Conservation (phyloP, 2,329 filamentous ascomycete species). For the Cladosporium sp. region DNA sequence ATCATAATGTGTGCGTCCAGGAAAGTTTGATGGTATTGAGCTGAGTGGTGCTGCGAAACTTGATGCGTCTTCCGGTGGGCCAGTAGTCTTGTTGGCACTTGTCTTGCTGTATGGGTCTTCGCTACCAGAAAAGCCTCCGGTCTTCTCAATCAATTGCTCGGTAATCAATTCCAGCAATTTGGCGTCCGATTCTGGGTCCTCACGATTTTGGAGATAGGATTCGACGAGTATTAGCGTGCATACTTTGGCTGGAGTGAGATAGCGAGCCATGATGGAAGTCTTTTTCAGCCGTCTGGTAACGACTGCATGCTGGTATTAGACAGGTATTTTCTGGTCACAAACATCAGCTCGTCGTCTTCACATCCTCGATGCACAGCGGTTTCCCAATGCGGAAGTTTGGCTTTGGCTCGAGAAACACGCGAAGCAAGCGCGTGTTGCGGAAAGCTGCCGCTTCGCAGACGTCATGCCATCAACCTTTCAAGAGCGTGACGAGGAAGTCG, state of each 20-base stretch:
- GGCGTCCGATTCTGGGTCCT: slow-evolving; percentile 1
- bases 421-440: slow-evolving; percentile 5
- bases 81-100: slow-evolving; percentile 31
- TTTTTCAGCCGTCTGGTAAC: slow-evolving; percentile 17
- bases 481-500: no score
- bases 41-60: slow-evolving; percentile 21
- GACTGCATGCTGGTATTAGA: background rate
- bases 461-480: slow-evolving; percentile 3
- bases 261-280: slow-evolving; percentile 65
- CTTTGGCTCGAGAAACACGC: background rate
- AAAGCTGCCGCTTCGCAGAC: slow-evolving; percentile 5
- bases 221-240: slow-evolving; percentile 75
- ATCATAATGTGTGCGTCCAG: slow-evolving; percentile 84
- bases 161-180: slow-evolving; percentile 71
- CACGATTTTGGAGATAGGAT: slow-evolving; percentile 54
- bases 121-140: background rate
- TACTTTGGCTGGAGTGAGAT: slow-evolving; percentile 84
- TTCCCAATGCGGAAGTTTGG: slow-evolving; percentile 1
- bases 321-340: background rate
- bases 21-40: slow-evolving; percentile 42
- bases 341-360: background rate
- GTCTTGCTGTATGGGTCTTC: slow-evolving; percentile 34
- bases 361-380: background rate
- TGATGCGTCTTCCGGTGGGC: slow-evolving; percentile 45
- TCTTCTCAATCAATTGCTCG: background rate